Evolutionary conservation across 164 flowering plant species (phyloP), one percentile per base, ranked within the genome.

Genomic region (Nelumbo lutea): DNA sequence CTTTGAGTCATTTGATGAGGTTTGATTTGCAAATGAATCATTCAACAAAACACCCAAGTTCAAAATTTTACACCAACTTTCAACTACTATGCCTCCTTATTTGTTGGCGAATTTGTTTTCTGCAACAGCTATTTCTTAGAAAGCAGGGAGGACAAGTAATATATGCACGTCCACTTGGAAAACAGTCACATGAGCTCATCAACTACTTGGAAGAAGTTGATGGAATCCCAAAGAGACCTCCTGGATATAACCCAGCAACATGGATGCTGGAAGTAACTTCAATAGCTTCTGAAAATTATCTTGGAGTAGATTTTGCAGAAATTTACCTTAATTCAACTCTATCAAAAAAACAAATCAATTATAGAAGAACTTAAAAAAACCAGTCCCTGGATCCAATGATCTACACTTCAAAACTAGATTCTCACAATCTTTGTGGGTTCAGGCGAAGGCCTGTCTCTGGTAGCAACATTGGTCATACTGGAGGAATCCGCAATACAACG

Each of bases 1-100:
- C 96, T 92, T 47, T 65, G 99, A 95, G 76, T 86, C 99, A 42
- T 95, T 95, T 67, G 99, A 95, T 75, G 99, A 95, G 92, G 91
- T 88, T 55, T 70, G 68, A 48, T 45, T 4, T 13, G 59, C n/a
- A 46, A 40, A 10, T 41, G 40, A 11, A 38, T 42, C 61, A n/a
- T 5, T 43, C 59, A n/a, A 15, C 14, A 9, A 57, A 11, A 43
- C 58, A 55, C 10, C 14, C n/a, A 8, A 55, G 27, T 14, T 64
- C 5, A 57, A 42, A 43, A 46, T 15, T 46, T 9, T 51, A 53
- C n/a, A n/a, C 51, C 65, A 15, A n/a, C 45, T n/a, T 39, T 15
- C 2, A 39, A 3, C 39, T 47, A 1, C 9, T 52, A 3, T 27
- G n/a, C 52, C 53, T 48, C 48, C 60, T 61, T 72, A 45, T 46